Evolutionary conservation across 805 yeast genomes (phyloP), one percentile per base, ranked within the genome.

Genomic region (Ogataea kodamae): DNA sequence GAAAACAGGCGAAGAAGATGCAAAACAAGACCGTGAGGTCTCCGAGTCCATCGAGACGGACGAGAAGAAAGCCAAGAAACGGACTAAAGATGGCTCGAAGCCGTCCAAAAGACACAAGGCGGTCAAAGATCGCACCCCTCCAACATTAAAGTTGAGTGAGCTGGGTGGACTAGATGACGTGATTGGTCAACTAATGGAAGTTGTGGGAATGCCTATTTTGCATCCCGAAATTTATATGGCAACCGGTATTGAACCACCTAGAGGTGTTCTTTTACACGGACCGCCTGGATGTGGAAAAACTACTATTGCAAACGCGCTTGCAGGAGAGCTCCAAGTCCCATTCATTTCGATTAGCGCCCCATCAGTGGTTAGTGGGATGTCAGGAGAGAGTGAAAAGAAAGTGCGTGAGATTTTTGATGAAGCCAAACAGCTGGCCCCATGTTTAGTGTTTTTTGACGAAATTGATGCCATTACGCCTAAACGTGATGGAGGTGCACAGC

Each of bases 251-350:
- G 95, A 87, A 46, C 97, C 97, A 11, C 95, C 97, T 12, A 70
- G 96, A 37, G 98, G 98, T 21, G 77, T 90, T n/a, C 62, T 90
- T 10, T 61, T 90, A 9, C 95, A 90, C 58, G 98, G 98, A 0
- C 98, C 98, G 0, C 98, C 97, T 2, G 98, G 98, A 10, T 92
- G 98, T 67, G 98, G 98, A 57, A 92, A 92, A 52, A 92, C 98
- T 0, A 81, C 96, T 25, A 79, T 92, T 34, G 98, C 98, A 3
- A 88, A 88, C 58, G 96, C 97, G 0, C 65, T 92, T 14, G 98
- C 98, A 1, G 96, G 96, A 18, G 96, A 90, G 53, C 68, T 92
- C 19, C 83, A 87, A 47, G 96, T 92, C 0, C 96, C 97, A 0
- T 92, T 92, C 54, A 76, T 92, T 11, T 81, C 83, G 27, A 71